Conservation (phyloP, 345 rosid genomes). For the Xanthoceras sorbifolium region DNA sequence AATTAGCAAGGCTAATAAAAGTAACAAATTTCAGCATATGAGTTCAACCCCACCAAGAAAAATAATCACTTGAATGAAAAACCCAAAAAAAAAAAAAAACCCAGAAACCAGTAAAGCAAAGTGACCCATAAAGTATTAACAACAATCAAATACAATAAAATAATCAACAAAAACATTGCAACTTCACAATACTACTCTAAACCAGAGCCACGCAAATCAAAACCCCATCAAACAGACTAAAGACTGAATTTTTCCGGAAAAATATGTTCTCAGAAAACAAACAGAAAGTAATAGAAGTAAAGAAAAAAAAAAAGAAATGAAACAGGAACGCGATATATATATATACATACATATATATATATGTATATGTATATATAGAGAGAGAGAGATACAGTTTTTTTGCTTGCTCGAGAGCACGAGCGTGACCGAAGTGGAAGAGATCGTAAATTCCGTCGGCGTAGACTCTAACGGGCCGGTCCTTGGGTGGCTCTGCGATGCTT, state of each 20-base stretch:
- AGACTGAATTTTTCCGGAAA: neutral
- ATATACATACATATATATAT: no score
- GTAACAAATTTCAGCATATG: neutral
- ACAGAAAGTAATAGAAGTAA: no score
- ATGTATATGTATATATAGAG: no score
- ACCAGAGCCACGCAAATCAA: neutral
- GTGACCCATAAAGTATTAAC: neutral
- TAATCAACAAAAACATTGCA: neutral
- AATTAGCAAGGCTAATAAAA: neutral
- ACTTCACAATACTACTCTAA: neutral
- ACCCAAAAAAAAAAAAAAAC: neutral
- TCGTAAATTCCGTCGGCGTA: constrained; percentile 75
- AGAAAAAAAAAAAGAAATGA: neutral
- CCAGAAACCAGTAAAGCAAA: neutral
- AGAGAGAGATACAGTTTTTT: constrained; percentile 43
- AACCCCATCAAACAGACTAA: neutral
- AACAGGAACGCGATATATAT: no score
- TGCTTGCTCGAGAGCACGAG: constrained; percentile 74
- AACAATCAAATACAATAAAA: neutral
- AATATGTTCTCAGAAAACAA: neutral
- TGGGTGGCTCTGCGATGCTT: neutral
- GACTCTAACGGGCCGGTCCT: constrained; percentile 46
- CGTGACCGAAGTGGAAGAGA: constrained; percentile 71
- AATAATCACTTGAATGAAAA: neutral
- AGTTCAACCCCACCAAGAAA: neutral